A percentile compares a stretch with the other conserved stretches of the same genome.
These are phyloP conservation scores for Dipodascopsis uninucleata DNA, from an alignment of 805 yeast genomes.

Conservation along the genomic window DNA sequence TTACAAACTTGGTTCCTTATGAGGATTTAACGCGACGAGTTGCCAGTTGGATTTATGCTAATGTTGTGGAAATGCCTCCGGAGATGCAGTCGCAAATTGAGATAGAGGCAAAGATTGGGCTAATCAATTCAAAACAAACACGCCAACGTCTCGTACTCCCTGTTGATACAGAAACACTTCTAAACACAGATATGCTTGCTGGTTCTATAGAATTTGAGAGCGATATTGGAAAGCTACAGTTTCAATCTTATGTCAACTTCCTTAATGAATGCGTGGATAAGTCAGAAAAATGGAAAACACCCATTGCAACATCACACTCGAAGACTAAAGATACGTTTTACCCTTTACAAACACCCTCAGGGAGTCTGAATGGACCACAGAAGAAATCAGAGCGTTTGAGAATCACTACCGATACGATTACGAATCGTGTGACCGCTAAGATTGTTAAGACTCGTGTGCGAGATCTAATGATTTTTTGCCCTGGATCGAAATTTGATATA, in stretches of 20 bases:
- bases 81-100: conserved; percentile 18
- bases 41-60: conserved; percentile 82
- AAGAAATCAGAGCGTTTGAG: conserved; percentile 9
- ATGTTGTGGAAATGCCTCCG: conserved; percentile 44
- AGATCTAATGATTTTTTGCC: conserved; percentile 23
- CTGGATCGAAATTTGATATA: conserved; percentile 23
- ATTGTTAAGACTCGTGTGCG: conserved; percentile 17
- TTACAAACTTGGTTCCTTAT: conserved; percentile 68
- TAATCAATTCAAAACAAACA: conserved; percentile 12
- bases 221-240: conserved; percentile 20
- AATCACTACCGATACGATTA: conserved; percentile 12
- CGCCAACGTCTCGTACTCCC: conserved; percentile 20
- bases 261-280: conserved; percentile 7
- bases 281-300: conserved; percentile 4
- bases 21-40: conserved; percentile 72
- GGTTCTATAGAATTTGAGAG: conserved; percentile 20
- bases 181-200: conserved; percentile 24
- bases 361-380: not conserved
- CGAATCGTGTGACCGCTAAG: conserved; percentile 8
- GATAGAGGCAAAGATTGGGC: conserved; percentile 24
- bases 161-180: conserved; percentile 24
- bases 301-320: conserved; percentile 7
- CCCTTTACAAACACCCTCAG: not conserved
- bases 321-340: conserved; percentile 6
- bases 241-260: conserved; percentile 15